Percentiles rank a stretch among this genome's conserved stretches.
phyloP scores from a whole-genome alignment of 1,284 basidiomycete genomes.

The Malassezia japonica region DNA sequence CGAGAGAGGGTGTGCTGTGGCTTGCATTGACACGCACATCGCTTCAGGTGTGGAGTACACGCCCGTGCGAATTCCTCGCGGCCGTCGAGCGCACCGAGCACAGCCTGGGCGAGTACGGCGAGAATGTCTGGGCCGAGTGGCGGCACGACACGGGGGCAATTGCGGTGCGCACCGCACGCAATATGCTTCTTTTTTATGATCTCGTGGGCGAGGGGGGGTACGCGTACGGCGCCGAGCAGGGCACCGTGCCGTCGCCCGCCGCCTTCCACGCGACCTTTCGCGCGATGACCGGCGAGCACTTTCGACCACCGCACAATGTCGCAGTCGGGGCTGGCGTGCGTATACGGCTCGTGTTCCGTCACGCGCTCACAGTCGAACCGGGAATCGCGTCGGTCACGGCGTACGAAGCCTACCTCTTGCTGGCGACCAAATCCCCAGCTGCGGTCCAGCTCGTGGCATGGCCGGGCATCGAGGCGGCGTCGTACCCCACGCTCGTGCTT shows the following conservation, averaged over 20 bases:
- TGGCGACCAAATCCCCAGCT: constrained; percentile 33
- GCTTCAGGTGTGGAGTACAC: constrained; percentile 32
- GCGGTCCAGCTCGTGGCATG: constrained; percentile 44
- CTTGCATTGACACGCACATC: constrained; percentile 24
- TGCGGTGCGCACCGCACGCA: constrained; percentile 3
- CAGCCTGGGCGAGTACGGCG: constrained; percentile 38
- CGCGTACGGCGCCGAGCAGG: background rate
- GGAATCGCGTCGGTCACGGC: constrained; percentile 27
- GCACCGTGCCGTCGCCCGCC: constrained; percentile 19
- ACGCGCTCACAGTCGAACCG: constrained; percentile 39
- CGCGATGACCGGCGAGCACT: constrained; percentile 32
- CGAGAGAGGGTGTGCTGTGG: constrained; percentile 35
- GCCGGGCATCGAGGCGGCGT: constrained; percentile 22
- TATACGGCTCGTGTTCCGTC: constrained; percentile 28
- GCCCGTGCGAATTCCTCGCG: constrained; percentile 39
- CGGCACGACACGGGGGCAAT: constrained; percentile 27
- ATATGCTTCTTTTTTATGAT: constrained; percentile 14
- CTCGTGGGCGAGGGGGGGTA: background rate
- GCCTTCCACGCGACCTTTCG: constrained; percentile 29
- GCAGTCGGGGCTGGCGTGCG: constrained; percentile 15
- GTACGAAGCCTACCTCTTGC: constrained; percentile 31
- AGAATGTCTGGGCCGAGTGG: constrained; percentile 33
- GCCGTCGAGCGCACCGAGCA: constrained; percentile 30
- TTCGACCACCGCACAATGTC: background rate
- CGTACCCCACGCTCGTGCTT: background rate